These are phyloP conservation scores for Aspergillus hiratsukae DNA, from an alignment of 2,329 filamentous ascomycete species.

Conservation along the genomic window DNA sequence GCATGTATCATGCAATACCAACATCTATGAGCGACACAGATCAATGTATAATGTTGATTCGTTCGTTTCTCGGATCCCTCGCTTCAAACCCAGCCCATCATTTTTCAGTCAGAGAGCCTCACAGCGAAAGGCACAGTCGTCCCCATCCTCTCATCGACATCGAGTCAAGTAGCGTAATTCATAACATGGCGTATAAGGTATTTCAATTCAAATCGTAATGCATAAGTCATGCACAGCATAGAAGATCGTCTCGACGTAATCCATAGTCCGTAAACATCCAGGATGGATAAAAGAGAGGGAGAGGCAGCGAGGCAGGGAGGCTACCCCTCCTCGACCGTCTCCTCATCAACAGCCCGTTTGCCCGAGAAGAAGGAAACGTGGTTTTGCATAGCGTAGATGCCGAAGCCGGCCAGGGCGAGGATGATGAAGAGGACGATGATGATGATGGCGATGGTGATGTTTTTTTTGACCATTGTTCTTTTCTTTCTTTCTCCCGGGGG, in stretches of 20 bases:
- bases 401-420: conserved; percentile 40
- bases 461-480: conserved; percentile 37
- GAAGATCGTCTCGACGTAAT: no score
- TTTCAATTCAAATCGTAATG: background rate
- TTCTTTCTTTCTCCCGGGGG: conserved; percentile 7
- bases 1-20: background rate
- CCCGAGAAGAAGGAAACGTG: conserved; percentile 28
- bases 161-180: background rate
- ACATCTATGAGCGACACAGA: background rate
- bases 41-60: background rate
- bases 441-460: conserved; percentile 48
- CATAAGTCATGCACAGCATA: background rate
- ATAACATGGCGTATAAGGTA: background rate
- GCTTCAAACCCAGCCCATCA: background rate
- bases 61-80: background rate
- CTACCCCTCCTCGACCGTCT: conserved; percentile 22
- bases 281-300: background rate
- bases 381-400: conserved; percentile 33
- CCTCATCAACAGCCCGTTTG: conserved; percentile 29
- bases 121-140: no score
- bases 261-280: background rate
- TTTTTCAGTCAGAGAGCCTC: background rate
- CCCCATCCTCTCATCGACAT: no score
- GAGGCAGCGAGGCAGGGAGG: background rate
- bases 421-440: conserved; percentile 47